These are phyloP conservation scores for Neurospora hispaniola DNA, from an alignment of 495 filamentous ascomycete genomes.

Conservation along the genomic window DNA sequence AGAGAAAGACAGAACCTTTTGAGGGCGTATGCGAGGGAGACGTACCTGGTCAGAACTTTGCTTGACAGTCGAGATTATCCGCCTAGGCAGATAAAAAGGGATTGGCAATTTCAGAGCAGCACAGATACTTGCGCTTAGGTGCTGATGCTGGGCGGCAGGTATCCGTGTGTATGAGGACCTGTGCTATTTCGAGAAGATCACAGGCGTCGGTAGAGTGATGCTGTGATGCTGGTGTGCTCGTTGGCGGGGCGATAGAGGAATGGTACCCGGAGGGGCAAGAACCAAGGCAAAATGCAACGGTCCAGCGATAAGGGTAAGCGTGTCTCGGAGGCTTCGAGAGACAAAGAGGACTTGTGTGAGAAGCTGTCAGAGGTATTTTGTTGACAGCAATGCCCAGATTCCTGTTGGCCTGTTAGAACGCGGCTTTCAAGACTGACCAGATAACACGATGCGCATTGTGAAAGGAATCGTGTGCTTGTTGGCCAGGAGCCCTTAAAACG, in stretches of 20 bases:
- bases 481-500: not conserved
- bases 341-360: not conserved
- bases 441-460: not conserved
- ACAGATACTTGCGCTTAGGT: not conserved
- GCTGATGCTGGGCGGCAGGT: not conserved
- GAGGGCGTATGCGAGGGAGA: not conserved
- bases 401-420: not conserved
- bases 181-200: not conserved
- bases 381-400: not conserved
- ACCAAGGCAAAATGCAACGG: conserved; percentile 7
- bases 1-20: not conserved
- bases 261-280: too few species aligned
- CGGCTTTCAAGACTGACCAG: not conserved
- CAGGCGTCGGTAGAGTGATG: not conserved
- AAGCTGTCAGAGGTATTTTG: conserved; percentile 1
- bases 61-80: not conserved
- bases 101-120: not conserved
- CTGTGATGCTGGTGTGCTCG: not conserved
- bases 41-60: not conserved
- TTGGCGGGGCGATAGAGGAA: conserved; percentile 1
- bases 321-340: conserved; percentile 9
- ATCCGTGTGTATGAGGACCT: not conserved
- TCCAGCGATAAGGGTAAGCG: conserved; percentile 8
- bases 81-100: not conserved
- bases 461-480: not conserved